Evolutionary conservation across 2,329 filamentous ascomycete genomes (phyloP).

Genomic region (Aspergillus amoenus): DNA sequence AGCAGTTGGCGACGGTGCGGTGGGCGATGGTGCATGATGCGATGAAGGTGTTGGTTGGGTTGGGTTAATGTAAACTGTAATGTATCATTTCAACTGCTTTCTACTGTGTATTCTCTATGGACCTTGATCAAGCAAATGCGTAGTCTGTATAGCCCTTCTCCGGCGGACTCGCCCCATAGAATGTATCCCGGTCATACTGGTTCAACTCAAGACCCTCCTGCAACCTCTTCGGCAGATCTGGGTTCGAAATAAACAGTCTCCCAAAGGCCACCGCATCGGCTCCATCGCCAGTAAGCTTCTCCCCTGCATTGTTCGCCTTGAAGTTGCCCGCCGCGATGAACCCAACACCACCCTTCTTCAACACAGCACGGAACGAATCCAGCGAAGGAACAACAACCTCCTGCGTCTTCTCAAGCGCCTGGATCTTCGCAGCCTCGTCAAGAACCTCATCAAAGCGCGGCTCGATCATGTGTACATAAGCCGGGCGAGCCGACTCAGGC

Average conservation of each 20-base stretch:
- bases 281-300: conserved; percentile 19
- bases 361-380: conserved; percentile 42
- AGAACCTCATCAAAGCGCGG: conserved; percentile 50
- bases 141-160: conserved; percentile 42
- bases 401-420: conserved; percentile 31
- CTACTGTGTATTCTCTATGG: too few relatives aligned
- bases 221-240: conserved; percentile 43
- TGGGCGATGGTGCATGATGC: conserved; percentile 65
- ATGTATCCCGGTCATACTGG: conserved; percentile 41
- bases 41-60: conserved; percentile 52
- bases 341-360: conserved; percentile 40
- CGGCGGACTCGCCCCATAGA: conserved; percentile 38
- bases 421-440: conserved; percentile 46
- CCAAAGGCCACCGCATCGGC: conserved; percentile 37
- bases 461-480: conserved; percentile 52
- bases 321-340: conserved; percentile 35
- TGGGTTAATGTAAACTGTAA: neutral
- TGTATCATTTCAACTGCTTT: too few relatives aligned
- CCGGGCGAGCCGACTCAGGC: conserved; percentile 34
- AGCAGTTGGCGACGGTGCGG: conserved; percentile 55
- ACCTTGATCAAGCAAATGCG: conserved; percentile 16
- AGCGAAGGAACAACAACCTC: conserved; percentile 28
- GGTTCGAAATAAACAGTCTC: conserved; percentile 44
- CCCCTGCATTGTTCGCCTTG: conserved; percentile 21
- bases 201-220: conserved; percentile 36